Evolutionary conservation across 352 stramenopile species (phyloP).

Genomic region (Elongisporangium senticosum): DNA sequence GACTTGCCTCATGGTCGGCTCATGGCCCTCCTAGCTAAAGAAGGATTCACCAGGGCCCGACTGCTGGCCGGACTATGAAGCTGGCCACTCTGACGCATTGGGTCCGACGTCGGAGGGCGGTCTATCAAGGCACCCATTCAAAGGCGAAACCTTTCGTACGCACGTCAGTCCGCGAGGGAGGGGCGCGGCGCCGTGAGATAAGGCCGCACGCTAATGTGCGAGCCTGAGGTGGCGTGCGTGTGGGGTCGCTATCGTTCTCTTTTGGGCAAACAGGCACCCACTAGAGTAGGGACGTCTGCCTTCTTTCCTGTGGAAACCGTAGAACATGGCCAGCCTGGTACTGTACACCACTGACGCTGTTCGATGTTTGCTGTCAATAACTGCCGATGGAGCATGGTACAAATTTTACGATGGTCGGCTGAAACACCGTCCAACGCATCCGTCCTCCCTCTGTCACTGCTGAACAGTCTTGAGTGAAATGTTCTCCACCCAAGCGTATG

Average conservation of each 20-base stretch:
- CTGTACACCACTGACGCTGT: conserved; percentile 13
- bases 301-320: conserved; percentile 4
- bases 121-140: background rate
- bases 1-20: too few relatives aligned
- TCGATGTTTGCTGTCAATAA: background rate
- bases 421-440: background rate
- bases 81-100: background rate
- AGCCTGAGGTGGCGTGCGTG: background rate
- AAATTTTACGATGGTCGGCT: background rate
- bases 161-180: background rate
- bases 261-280: background rate
- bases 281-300: background rate
- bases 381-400: background rate
- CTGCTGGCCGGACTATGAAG: too few relatives aligned
- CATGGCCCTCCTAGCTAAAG: background rate
- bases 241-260: background rate
- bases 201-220: background rate
- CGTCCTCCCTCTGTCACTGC: background rate
- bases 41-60: background rate
- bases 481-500: background rate
- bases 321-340: conserved; percentile 11
- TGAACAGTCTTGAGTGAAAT: background rate
- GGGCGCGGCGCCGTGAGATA: background rate
- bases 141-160: background rate
- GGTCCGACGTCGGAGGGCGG: background rate